Conservation (phyloP, 2,329 filamentous ascomycete species). For the Beauveria sp. region DNA sequence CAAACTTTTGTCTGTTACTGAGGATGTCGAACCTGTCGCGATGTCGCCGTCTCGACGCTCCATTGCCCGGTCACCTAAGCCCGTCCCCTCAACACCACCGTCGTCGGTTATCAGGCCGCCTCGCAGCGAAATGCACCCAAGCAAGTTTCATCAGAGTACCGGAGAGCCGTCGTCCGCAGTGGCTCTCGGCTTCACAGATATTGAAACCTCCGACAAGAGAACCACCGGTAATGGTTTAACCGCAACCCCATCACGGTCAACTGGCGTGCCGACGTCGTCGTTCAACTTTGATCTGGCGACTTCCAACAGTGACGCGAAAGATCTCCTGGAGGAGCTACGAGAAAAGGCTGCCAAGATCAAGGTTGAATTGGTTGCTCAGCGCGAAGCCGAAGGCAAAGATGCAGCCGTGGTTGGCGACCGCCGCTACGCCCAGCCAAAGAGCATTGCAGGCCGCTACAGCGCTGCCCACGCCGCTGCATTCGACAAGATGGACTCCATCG, state of each 20-base stretch:
- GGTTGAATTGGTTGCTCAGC: slow-evolving; percentile 55
- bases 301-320: slow-evolving; percentile 51
- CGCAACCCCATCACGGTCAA: slow-evolving; percentile 56
- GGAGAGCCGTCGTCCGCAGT: slow-evolving; percentile 73
- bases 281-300: slow-evolving; percentile 59
- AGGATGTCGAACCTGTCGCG: slow-evolving; percentile 29
- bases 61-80: not conserved
- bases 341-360: slow-evolving; percentile 67
- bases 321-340: slow-evolving; percentile 59
- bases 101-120: slow-evolving; percentile 62
- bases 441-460: slow-evolving; percentile 72
- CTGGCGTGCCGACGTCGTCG: slow-evolving; percentile 46
- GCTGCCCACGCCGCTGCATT: slow-evolving; percentile 82
- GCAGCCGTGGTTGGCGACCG: slow-evolving; percentile 40
- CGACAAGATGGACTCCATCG: slow-evolving; percentile 97
- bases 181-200: slow-evolving; percentile 73
- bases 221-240: slow-evolving; percentile 35
- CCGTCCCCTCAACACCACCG: slow-evolving; percentile 48
- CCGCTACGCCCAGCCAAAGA: slow-evolving; percentile 73
- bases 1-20: slow-evolving; percentile 35
- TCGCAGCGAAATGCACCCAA: slow-evolving; percentile 83
- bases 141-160: slow-evolving; percentile 68
- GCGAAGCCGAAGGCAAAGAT: slow-evolving; percentile 43
- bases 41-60: not conserved
- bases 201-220: slow-evolving; percentile 49